These are phyloP conservation scores for Pseudogymnoascus destructans DNA, from an alignment of 2,329 filamentous ascomycete species.

Conservation along the genomic window DNA sequence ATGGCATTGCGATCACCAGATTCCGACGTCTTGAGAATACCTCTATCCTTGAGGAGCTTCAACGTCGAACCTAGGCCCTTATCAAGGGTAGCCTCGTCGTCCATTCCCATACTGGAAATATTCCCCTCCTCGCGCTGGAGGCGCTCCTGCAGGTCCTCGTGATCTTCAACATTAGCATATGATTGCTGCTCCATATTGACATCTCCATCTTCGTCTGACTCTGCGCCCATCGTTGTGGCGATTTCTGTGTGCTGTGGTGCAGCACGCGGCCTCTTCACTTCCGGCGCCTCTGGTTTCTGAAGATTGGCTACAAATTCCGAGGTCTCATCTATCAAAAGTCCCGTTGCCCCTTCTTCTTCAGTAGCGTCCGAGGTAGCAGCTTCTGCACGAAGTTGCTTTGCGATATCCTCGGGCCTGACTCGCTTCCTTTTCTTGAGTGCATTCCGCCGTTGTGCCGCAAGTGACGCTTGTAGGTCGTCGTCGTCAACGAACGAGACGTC, in stretches of 20 bases:
- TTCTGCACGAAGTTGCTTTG: slow-evolving; percentile 61
- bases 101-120: slow-evolving; percentile 58
- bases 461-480: slow-evolving; percentile 76
- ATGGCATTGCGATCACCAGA: slow-evolving; percentile 51
- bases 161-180: slow-evolving; percentile 30
- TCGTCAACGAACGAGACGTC: slow-evolving; percentile 71
- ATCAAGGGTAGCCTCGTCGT: slow-evolving; percentile 70
- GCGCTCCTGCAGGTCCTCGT: slow-evolving; percentile 35
- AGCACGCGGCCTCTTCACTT: slow-evolving; percentile 32
- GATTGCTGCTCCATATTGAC: slow-evolving; percentile 26
- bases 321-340: slow-evolving; percentile 88
- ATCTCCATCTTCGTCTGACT: slow-evolving; percentile 32
- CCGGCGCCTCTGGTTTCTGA: slow-evolving; percentile 48
- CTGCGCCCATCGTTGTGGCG: slow-evolving; percentile 34
- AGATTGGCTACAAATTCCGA: slow-evolving; percentile 87
- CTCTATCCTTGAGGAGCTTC: slow-evolving; percentile 70
- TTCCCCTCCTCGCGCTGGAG: slow-evolving; percentile 38
- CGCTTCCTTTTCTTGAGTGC: slow-evolving; percentile 89
- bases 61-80: slow-evolving; percentile 72
- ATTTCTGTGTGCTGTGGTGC: slow-evolving; percentile 28
- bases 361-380: slow-evolving; percentile 35
- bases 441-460: slow-evolving; percentile 69
- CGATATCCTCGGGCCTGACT: slow-evolving; percentile 73
- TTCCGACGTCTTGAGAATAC: slow-evolving; percentile 55
- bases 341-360: slow-evolving; percentile 36